A percentile compares a stretch with the other conserved stretches of the same genome.
Evolutionary conservation across 306 rosid species (phyloP).

Genomic region (Hippophae rhamnoides): DNA sequence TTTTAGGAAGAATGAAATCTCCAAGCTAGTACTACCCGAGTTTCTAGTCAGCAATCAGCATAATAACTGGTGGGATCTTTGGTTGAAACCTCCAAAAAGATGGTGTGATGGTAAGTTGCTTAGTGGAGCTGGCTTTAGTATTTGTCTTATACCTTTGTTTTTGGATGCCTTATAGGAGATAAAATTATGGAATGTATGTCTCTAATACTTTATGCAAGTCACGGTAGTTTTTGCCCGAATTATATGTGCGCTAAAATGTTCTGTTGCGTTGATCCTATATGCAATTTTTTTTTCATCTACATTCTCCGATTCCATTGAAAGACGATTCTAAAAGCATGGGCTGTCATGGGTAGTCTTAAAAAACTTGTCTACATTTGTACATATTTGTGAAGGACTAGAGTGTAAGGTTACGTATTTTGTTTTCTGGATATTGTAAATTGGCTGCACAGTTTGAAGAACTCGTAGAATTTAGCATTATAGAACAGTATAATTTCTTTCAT

Average conservation of each 20-base stretch:
- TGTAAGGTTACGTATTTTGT: too few species aligned
- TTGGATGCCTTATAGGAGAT: constrained; percentile 26
- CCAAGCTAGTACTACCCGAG: constrained; percentile 37
- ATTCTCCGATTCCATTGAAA: too few species aligned
- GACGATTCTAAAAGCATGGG: too few species aligned
- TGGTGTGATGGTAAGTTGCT: constrained; percentile 34
- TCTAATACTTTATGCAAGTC: constrained; percentile 2
- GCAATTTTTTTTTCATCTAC: not conserved
- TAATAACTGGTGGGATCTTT: constrained; percentile 27
- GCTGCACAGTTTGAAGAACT: too few species aligned
- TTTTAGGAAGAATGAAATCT: constrained; percentile 38
- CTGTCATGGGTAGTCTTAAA: too few species aligned
- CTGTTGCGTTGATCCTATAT: not conserved
- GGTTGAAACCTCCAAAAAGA: constrained; percentile 25
- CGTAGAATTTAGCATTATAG: too few species aligned
- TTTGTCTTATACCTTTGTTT: constrained; percentile 34
- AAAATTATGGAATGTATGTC: constrained; percentile 20
- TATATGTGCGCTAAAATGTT: not conserved
- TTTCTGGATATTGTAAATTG: too few species aligned
- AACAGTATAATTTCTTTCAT: too few species aligned
- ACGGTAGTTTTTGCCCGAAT: not conserved
- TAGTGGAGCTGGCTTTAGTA: constrained; percentile 35
- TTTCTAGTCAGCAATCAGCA: constrained; percentile 35
- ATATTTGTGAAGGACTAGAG: too few species aligned
- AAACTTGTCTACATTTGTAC: too few species aligned